Evolutionary conservation across 768 basidiomycete genomes (phyloP).

Genomic region (Boletus sensibilis): DNA sequence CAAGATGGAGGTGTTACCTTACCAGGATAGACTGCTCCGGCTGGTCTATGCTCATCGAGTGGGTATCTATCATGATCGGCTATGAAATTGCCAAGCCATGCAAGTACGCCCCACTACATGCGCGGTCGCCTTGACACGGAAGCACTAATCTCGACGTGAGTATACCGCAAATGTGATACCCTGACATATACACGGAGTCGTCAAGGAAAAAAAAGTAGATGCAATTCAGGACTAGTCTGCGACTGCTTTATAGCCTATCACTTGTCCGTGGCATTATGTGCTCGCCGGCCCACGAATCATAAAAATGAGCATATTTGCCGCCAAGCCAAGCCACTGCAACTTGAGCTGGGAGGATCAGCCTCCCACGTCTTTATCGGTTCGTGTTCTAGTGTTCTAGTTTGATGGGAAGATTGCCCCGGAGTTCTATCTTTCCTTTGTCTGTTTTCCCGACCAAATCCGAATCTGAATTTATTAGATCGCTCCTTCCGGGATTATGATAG

Average conservation of each 20-base stretch:
- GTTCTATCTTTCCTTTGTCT: constrained; percentile 10
- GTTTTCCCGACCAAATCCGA: constrained; percentile 2
- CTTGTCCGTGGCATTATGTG: not conserved
- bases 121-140: not conserved
- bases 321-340: constrained; percentile 8
- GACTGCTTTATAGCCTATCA: not conserved
- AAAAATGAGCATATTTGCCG: constrained; percentile 10
- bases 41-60: not conserved
- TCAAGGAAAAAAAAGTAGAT: not conserved
- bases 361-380: constrained; percentile 25
- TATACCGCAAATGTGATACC: not conserved
- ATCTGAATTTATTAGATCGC: constrained; percentile 11
- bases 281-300: not conserved
- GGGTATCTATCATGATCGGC: not conserved
- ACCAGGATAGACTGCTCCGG: not conserved
- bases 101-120: not conserved
- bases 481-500: constrained; percentile 9
- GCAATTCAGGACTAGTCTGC: not conserved
- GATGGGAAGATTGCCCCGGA: constrained; percentile 18
- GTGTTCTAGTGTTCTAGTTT: constrained; percentile 18
- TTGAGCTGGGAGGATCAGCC: constrained; percentile 1
- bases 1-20: not conserved
- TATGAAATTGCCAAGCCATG: not conserved
- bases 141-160: not conserved
- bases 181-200: not conserved